Evolutionary conservation across 2,329 filamentous ascomycete genomes (phyloP), one percentile per base, ranked within the genome.

Genomic region (Penicillium sp.): DNA sequence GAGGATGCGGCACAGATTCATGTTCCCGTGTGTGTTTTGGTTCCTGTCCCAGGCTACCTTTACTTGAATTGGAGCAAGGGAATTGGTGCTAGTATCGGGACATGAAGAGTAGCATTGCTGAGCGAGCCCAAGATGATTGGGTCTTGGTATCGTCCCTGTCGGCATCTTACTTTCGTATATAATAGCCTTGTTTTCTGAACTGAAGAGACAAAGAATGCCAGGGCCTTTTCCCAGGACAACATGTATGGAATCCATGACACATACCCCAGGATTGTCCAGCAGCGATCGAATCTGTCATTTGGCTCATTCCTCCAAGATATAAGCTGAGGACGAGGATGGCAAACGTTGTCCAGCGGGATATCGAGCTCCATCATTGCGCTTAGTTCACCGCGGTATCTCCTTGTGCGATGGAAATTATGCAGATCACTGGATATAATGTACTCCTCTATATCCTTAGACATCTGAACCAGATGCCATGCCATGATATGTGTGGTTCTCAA

Each of bases 371-470:
- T 12, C 3, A 33, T 33, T 11, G 17, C 37, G 19, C 14, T 30
- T 5, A 43, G 14, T 19, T 43, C 48, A 26, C 37, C 26, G n/a
- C 48, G 48, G 9, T 25, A 50, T n/a, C 17, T 43, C 14, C 30
- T 12, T n/a, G 48, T 50, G 19, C 14, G 37, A 11, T 35, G 14
- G 3, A 17, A 35, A 12, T 50, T 50, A 16, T 50, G 30, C 16
- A 17, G 4, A 33, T 50, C 48, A n/a, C 48, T 43, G 6, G 19
- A 35, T 16, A 22, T 30, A 8, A 25, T 42, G 17, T 50, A 42
- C 7, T 50, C 47, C 10, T 31, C 37, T 22, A 40, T 50, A 2
- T 42, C 37, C 14, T 50, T 50, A 1, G 37, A 50, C 47, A 50
- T 43, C 11, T 35, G 26, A 1, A 42, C 7, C 1, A 50, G 37